Evolutionary conservation across 441 rosid genomes (phyloP), one percentile per base, ranked within the genome.

Genomic region (Erodium moschatum): DNA sequence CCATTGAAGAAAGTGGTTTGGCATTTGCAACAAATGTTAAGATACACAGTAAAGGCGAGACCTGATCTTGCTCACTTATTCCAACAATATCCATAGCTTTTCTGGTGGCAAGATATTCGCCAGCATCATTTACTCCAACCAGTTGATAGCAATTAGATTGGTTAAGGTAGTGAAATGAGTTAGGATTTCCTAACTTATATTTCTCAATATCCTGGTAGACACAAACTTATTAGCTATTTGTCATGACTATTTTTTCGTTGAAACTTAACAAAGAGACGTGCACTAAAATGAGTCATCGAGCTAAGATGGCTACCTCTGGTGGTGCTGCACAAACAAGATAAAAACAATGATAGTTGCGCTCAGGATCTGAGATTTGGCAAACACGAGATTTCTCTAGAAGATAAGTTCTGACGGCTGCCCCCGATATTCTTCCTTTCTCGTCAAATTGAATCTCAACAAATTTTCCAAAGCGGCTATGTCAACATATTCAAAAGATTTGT

Each of bases 311-410:
- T 85, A 89, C 98, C 96, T 94, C 97, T 60, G 86, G 97, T 13
- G 99, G 99, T 66, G 99, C 99, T 9, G 90, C 89, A 82, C 99
- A 94, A 69, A 94, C 96, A 74, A 94, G 96, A 80, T 94, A 94
- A 82, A 94, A 94, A 75, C 97, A 94, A 75, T 94, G 97, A 75
- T 91, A 94, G 67, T 91, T 94, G 74, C 97, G 94, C 73, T 94
- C 99, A 2, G 99, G 99, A 78, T 82, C 86, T 44, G 94, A 88
- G 72, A 94, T 71, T 78, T 94, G 99, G 76, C 99, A 94, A 75
- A 94, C 97, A 66, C 99, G 96, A 72, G 99, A 91, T 68, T 97
- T 88, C 81, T 94, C 99, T 38, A 94, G 67, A 70, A 94, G 94
- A 83, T 94, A 94, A 75, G 95, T 88, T 83, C 95, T 79, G 64